Percentiles rank a stretch among this genome's conserved stretches.
phyloP scores from a whole-genome alignment of 1,139 yeast species.

The Debaryomyces sp. region DNA sequence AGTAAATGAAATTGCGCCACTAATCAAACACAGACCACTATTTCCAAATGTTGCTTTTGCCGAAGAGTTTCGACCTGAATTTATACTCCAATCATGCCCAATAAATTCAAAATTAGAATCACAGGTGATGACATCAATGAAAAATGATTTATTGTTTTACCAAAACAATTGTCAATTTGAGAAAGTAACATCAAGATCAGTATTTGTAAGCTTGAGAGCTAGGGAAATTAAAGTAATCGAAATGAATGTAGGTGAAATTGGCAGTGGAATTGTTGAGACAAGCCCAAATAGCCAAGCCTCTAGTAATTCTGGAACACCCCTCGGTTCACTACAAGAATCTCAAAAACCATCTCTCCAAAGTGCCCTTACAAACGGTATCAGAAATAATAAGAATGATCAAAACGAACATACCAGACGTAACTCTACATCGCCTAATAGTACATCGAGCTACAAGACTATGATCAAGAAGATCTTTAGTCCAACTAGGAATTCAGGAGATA shows the following conservation, averaged over 20 bases:
- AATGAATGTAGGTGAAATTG: conserved; percentile 23
- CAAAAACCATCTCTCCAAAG: background rate
- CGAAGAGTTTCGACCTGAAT: conserved; percentile 57
- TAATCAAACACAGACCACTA: conserved; percentile 26
- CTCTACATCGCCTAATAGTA: background rate
- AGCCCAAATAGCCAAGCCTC: background rate
- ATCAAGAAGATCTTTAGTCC: conserved; percentile 42
- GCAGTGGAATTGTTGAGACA: background rate
- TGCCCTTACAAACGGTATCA: conserved; percentile 1
- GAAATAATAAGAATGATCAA: background rate
- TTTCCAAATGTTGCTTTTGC: conserved; percentile 51
- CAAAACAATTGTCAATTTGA: conserved; percentile 42
- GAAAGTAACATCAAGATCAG: conserved; percentile 36
- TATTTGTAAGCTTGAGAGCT: conserved; percentile 54
- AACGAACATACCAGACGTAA: background rate
- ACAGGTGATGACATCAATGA: conserved; percentile 57
- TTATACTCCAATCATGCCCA: conserved; percentile 52
- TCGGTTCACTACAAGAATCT: conserved; percentile 5
- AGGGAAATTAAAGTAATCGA: conserved; percentile 59
- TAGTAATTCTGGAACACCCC: conserved; percentile 8
- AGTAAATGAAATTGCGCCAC: conserved; percentile 6
- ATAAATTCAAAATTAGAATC: conserved; percentile 53
- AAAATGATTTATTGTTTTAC: conserved; percentile 51
- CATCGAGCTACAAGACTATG: conserved; percentile 35
- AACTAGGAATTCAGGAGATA: conserved; percentile 35